Evolutionary conservation across 139 green algal genomes (phyloP), one percentile per base, ranked within the genome.

Genomic region (Coelastrella sp.): DNA sequence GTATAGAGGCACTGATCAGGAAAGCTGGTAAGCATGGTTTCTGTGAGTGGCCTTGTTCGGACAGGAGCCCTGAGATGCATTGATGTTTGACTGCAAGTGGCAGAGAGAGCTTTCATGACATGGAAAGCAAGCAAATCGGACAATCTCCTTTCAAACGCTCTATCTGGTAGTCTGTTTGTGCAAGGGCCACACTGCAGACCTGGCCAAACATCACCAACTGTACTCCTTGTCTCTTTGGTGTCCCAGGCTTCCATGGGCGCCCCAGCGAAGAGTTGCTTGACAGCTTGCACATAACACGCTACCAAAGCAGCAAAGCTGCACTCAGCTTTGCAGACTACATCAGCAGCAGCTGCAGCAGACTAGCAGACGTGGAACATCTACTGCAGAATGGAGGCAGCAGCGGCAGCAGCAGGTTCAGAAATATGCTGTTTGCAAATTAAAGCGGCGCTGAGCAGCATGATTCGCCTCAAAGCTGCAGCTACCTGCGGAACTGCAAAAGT

Each of bases 1-100:
- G 92, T 4, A 85, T 98, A 8, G 94, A 97, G 61, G 87, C 94
- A 10, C 92, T 98, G 8, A 90, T 98, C 7, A 78, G 87, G 56
- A 98, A 98, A 79, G 90, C 93, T 49, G 91, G 91, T 92, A 58
- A 58, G 66, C 82, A 6, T 58, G 17, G 35, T 49, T 49, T 49
- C 35, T 59, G 20, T 25, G 12, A 65, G 24, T 60, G n/a, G 8
- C 3, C 6, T 65, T 25, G 4, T 84, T 58, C 66, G n/a, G 14
- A 8, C 3, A 84, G n/a, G n/a, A 60, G 24, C 19, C 25, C 10
- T 25, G 78, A n/a, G 78, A 12, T 17, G 72, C 58, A 10, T 72
- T 4, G 27, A 22, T 15, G 25, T 60, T 17, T 22, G 57, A 72
- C 3, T 14, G n/a, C 19, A 15, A 57, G 49, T 8, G 24, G 49